Conservation (phyloP, 257 asterid species). For the Capsicum rhomboideum region DNA sequence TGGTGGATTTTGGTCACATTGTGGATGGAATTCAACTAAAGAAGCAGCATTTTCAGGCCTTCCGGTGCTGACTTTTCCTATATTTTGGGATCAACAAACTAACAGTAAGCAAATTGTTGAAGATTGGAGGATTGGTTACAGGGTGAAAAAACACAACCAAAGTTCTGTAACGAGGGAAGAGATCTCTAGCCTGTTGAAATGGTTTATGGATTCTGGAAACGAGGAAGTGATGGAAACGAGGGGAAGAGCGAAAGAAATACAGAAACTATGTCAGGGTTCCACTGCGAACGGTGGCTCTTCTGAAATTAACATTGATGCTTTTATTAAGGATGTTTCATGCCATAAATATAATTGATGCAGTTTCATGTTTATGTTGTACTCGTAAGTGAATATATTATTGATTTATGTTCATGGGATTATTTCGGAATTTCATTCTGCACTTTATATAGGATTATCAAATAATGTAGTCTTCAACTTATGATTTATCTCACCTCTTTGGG, state of each 20-base stretch:
- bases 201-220: slow-evolving; percentile 15
- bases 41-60: slow-evolving; percentile 42
- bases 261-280: not conserved
- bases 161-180: slow-evolving; percentile 15
- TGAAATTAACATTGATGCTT: not conserved
- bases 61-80: slow-evolving; percentile 46
- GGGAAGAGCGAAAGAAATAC: not conserved
- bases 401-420: not conserved
- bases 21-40: slow-evolving; percentile 73
- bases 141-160: slow-evolving; percentile 26
- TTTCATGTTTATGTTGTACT: not conserved
- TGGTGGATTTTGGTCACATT: slow-evolving; percentile 63
- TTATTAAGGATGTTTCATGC: not conserved
- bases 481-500: not conserved
- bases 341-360: not conserved
- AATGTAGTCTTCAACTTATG: not conserved
- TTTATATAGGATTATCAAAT: not conserved
- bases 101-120: slow-evolving; percentile 46
- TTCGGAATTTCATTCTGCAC: not conserved
- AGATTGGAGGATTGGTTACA: slow-evolving; percentile 57
- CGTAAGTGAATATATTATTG: not conserved
- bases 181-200: not conserved
- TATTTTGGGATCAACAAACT: slow-evolving; percentile 38
- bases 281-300: not conserved
- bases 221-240: not conserved